Base-by-base conservation (phyloP, 75 land plant genomes). In the Larix kaempferi region DNA sequence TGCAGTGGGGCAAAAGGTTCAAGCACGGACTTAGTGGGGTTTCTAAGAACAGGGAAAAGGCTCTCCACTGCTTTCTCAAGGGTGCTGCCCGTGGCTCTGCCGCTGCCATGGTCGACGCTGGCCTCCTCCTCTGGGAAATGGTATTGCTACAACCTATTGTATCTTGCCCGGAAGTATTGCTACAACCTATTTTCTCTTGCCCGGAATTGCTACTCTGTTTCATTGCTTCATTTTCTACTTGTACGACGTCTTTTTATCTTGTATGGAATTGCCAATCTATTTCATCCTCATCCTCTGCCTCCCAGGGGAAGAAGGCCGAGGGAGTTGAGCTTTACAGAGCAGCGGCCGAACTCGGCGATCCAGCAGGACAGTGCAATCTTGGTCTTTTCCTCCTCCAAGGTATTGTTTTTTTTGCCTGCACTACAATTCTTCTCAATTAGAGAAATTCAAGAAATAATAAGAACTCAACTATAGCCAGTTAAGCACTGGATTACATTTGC, bases 41-140 rank as follows among this genome's bases (percentile, higher is more conserved):
- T 27, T 57, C 85, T 1, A 69, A 35, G 13, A 86, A 92, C 71
- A 62, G 80, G 12, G 78, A 77, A 1, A 91, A 87, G 78, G 98
- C 98, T 25, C 81, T 94, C 13, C 90, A 90, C 22, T 92, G 86
- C 8, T 94, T 94, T 80, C 78, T 89, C 11, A 83, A 90, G 75
- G 98, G 88, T 3, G 93, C 93, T 15, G 78, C 76, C 33, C 82
- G 88, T 12, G 98, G 98, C 56, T 94, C 90, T 64, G 89, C 95
- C n/a, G 81, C 92, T 19, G 95, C 98, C 35, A 94, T 94, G 98
- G 94, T 94, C 49, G 95, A 94, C 61, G 95, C 98, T n/a, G 98
- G 95, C 16, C 83, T 94, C 37, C 54, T 94, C 15, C 91, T 86
- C 39, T 92, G 98, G 95, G 98, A 94, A 66, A 82, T 78, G 88